Percentiles rank a stretch among this genome's conserved stretches.
phyloP scores from a whole-genome alignment of 495 filamentous ascomycete species.

The Aspergillus bertholletiae region DNA sequence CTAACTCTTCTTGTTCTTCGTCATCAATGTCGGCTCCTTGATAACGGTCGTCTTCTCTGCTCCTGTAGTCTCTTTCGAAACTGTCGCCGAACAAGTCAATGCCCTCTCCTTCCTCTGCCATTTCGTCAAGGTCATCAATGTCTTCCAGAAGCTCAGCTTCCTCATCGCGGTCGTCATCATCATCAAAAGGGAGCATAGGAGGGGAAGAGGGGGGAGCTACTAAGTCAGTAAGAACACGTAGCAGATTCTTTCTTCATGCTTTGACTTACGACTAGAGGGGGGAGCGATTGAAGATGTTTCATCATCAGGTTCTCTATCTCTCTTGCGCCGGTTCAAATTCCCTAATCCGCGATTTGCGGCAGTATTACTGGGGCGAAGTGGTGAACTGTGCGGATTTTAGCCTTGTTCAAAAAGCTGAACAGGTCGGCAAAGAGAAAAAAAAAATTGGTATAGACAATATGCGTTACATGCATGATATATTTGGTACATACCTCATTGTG shows the following conservation, averaged over 20 bases:
- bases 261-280: slow-evolving; percentile 65
- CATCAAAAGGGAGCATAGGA: slow-evolving; percentile 55
- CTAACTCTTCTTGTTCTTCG: slow-evolving; percentile 70
- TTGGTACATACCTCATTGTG: slow-evolving; percentile 38
- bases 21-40: slow-evolving; percentile 72
- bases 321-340: slow-evolving; percentile 66
- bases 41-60: slow-evolving; percentile 60
- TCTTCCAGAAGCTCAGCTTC: slow-evolving; percentile 72
- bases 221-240: slow-evolving; percentile 18
- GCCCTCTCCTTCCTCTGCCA: slow-evolving; percentile 90
- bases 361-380: slow-evolving; percentile 76
- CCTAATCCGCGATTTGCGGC: slow-evolving; percentile 78
- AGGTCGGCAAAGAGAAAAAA: slow-evolving; percentile 3
- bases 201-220: slow-evolving; percentile 39
- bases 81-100: slow-evolving; percentile 92
- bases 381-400: slow-evolving; percentile 53
- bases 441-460: not conserved
- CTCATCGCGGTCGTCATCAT: slow-evolving; percentile 75
- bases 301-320: slow-evolving; percentile 75
- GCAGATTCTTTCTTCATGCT: slow-evolving; percentile 21
- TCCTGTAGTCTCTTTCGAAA: slow-evolving; percentile 80
- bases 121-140: slow-evolving; percentile 91
- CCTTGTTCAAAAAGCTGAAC: slow-evolving; percentile 10
- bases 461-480: not conserved
- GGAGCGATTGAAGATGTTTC: slow-evolving; percentile 67